phyloP scores from a whole-genome alignment of 495 filamentous ascomycete genomes.

The Xylaria flabelliformis region DNA sequence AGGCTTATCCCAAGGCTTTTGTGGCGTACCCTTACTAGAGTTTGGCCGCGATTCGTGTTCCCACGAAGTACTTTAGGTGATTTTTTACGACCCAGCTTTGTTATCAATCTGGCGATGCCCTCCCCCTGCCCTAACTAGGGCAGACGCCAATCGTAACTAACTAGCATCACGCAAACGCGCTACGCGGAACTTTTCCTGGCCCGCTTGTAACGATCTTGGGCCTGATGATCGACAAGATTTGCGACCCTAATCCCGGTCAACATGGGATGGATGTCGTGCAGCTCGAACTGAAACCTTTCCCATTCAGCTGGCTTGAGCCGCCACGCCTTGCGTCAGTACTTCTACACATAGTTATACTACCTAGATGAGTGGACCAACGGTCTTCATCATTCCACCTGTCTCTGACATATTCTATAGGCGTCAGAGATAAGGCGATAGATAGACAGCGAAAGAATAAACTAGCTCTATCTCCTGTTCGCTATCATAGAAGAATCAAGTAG shows the following conservation, averaged over 20 bases:
- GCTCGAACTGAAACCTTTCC: neutral
- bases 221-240: neutral
- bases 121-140: too few species aligned
- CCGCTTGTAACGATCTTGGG: conserved; percentile 2
- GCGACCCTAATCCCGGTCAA: neutral
- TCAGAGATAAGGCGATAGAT: neutral
- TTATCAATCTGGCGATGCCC: too few species aligned
- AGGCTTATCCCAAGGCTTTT: too few species aligned
- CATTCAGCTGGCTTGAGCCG: conserved; percentile 13
- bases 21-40: neutral
- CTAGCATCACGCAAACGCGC: neutral
- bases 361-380: neutral
- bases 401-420: neutral
- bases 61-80: neutral
- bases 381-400: neutral
- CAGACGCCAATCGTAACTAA: neutral
- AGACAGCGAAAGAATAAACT: neutral
- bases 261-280: neutral
- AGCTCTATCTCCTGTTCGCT: neutral
- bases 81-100: too few species aligned
- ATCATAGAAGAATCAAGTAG: too few species aligned
- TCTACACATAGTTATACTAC: neutral
- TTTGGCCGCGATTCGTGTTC: neutral
- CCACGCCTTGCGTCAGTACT: neutral
- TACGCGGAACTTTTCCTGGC: neutral